phyloP scores from a whole-genome alignment of 2,329 filamentous ascomycete genomes.

The Plenodomus lindquistii region DNA sequence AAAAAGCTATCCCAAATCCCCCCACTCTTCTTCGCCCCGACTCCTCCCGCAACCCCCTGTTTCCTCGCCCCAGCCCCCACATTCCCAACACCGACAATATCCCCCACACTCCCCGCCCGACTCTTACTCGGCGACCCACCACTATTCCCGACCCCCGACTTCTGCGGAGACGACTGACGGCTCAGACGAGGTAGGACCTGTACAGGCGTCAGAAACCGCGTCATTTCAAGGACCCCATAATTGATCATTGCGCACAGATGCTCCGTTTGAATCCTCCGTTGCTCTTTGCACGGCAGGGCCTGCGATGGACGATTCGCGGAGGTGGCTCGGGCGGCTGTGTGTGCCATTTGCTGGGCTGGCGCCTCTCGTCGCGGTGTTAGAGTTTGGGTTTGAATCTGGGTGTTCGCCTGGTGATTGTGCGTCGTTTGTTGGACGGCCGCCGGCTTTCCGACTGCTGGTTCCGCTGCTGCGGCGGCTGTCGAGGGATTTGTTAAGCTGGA shows the following conservation, averaged over 20 bases:
- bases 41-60: conserved; percentile 13
- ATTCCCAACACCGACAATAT: conserved; percentile 17
- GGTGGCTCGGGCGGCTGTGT: conserved; percentile 38
- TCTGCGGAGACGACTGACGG: conserved; percentile 20
- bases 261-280: conserved; percentile 38
- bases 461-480: conserved; percentile 90
- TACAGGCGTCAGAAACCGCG: neutral
- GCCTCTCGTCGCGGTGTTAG: conserved; percentile 36
- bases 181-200: neutral
- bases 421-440: conserved; percentile 32
- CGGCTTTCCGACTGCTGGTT: conserved; percentile 74
- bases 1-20: conserved; percentile 46
- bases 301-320: conserved; percentile 37
- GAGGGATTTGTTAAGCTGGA: conserved; percentile 74
- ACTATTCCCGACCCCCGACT: conserved; percentile 14
- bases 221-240: conserved; percentile 49
- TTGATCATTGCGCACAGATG: conserved; percentile 50
- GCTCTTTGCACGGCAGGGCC: conserved; percentile 22
- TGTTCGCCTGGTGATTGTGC: conserved; percentile 26
- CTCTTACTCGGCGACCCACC: conserved; percentile 17
- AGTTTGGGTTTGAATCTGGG: conserved; percentile 29
- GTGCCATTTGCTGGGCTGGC: conserved; percentile 35
- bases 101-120: conserved; percentile 20
- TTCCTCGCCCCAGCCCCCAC: conserved; percentile 24
- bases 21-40: conserved; percentile 31